phyloP scores from a whole-genome alignment of 2,329 filamentous ascomycete genomes.

The Allantophomopsis lycopodina region DNA sequence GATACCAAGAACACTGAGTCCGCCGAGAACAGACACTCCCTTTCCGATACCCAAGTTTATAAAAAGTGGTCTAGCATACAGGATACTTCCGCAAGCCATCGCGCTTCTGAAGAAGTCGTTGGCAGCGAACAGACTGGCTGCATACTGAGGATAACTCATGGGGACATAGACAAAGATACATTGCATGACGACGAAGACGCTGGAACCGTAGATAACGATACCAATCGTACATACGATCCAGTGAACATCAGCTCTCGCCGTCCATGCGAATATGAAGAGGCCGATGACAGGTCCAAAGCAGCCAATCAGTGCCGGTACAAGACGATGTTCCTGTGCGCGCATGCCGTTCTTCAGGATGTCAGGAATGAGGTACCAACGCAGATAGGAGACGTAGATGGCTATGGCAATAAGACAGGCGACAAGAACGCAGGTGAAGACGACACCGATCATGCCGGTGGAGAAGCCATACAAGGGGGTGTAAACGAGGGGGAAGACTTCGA shows the following conservation, averaged over 20 bases:
- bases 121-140: constrained; percentile 43
- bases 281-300: constrained; percentile 39
- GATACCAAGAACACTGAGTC: constrained; percentile 36
- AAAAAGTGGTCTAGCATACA: constrained; percentile 47
- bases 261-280: constrained; percentile 48
- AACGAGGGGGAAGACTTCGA: constrained; percentile 53
- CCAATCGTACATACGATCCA: constrained; percentile 44
- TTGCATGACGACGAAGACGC: constrained; percentile 41
- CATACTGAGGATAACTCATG: constrained; percentile 39
- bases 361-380: constrained; percentile 35
- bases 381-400: constrained; percentile 32
- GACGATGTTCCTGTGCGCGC: constrained; percentile 35
- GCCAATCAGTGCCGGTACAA: constrained; percentile 38
- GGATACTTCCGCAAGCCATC: constrained; percentile 42
- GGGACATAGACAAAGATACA: constrained; percentile 47
- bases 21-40: constrained; percentile 42
- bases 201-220: constrained; percentile 37
- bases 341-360: constrained; percentile 33
- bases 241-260: constrained; percentile 29
- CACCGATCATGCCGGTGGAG: constrained; percentile 41
- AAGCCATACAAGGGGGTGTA: constrained; percentile 46
- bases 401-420: constrained; percentile 41
- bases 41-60: constrained; percentile 41
- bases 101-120: constrained; percentile 46
- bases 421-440: constrained; percentile 46